Percentiles rank a stretch among this genome's conserved stretches.
Conservation (phyloP, 2,329 filamentous ascomycete genomes). For the Verticillium alfalfae region DNA sequence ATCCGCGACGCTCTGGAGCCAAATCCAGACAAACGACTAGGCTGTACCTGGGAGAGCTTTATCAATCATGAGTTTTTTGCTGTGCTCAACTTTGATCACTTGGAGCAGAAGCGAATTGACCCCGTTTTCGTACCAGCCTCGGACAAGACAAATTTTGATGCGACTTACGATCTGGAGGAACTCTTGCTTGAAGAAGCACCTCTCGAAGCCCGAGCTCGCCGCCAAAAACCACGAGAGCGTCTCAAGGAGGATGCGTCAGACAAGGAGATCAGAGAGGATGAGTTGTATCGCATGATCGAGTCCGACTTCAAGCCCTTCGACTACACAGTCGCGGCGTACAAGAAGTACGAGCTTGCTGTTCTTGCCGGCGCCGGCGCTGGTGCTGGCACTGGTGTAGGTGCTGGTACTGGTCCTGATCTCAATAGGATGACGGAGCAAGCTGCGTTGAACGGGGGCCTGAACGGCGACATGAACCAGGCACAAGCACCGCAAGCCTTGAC, state of each 20-base stretch:
- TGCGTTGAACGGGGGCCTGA: slow-evolving; percentile 5
- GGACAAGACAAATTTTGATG: slow-evolving; percentile 98
- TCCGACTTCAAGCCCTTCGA: slow-evolving; percentile 92
- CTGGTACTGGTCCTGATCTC: slow-evolving; percentile 5
- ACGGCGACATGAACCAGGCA: background rate
- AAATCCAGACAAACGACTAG: slow-evolving; percentile 75
- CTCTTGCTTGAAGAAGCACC: slow-evolving; percentile 90
- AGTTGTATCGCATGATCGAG: slow-evolving; percentile 91
- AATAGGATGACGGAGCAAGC: slow-evolving; percentile 13
- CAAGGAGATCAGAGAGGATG: slow-evolving; percentile 90
- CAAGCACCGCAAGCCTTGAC: slow-evolving; percentile 41
- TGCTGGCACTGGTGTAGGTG: slow-evolving; percentile 1
- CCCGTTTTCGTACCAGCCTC: slow-evolving; percentile 90
- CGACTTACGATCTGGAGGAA: slow-evolving; percentile 95
- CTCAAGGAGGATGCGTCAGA: slow-evolving; percentile 92
- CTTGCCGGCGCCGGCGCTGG: slow-evolving; percentile 4
- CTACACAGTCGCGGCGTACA: slow-evolving; percentile 78
- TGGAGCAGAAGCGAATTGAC: slow-evolving; percentile 83
- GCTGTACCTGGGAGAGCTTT: slow-evolving; percentile 81
- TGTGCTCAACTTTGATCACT: slow-evolving; percentile 72
- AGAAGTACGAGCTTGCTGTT: slow-evolving; percentile 44
- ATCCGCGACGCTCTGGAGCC: slow-evolving; percentile 79
- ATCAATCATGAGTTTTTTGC: slow-evolving; percentile 86
- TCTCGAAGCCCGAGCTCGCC: slow-evolving; percentile 81
- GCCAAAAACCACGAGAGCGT: slow-evolving; percentile 88